Evolutionary conservation across 495 filamentous ascomycete species (phyloP).

Genomic region (Penicillium psychrofluorescens): DNA sequence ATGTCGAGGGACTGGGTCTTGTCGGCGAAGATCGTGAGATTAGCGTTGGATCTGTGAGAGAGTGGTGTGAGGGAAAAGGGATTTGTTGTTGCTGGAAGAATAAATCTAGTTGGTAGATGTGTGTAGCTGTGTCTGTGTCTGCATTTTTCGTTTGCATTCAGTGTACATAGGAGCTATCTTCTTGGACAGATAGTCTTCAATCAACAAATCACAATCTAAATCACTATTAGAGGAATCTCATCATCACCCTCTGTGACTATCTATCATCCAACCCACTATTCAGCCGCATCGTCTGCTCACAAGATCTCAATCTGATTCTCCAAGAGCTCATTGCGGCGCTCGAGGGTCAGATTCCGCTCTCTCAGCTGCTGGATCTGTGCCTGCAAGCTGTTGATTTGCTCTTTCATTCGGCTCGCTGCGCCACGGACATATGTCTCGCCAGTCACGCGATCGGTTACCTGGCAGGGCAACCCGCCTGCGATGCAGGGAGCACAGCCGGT

Average conservation of each 20-base stretch:
- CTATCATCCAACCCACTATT: too few relatives aligned
- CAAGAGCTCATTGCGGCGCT: too few relatives aligned
- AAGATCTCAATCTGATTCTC: too few relatives aligned
- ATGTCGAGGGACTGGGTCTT: constrained; percentile 56
- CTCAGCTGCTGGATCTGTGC: too few relatives aligned
- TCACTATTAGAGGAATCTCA: too few relatives aligned
- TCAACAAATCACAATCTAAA: too few relatives aligned
- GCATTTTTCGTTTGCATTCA: background rate
- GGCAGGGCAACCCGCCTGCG: constrained; percentile 63
- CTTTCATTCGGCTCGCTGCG: constrained; percentile 2
- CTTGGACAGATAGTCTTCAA: too few relatives aligned
- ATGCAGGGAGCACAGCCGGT: constrained; percentile 71
- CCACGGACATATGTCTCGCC: constrained; percentile 72
- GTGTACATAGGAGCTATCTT: too few relatives aligned
- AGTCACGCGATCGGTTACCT: constrained; percentile 82
- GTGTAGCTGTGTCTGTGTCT: background rate
- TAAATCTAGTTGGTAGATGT: constrained; percentile 10
- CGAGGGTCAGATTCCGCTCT: too few relatives aligned
- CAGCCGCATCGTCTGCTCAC: too few relatives aligned
- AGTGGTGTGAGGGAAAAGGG: constrained; percentile 80
- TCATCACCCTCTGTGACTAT: too few relatives aligned
- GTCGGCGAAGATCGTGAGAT: constrained; percentile 63
- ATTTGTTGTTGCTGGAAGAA: constrained; percentile 57
- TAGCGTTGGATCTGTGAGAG: constrained; percentile 51
- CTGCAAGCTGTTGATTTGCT: background rate